A percentile compares a stretch with the other conserved stretches of the same genome.
Evolutionary conservation across 2,329 filamentous ascomycete genomes (phyloP).

Genomic region (Alternaria longipes): DNA sequence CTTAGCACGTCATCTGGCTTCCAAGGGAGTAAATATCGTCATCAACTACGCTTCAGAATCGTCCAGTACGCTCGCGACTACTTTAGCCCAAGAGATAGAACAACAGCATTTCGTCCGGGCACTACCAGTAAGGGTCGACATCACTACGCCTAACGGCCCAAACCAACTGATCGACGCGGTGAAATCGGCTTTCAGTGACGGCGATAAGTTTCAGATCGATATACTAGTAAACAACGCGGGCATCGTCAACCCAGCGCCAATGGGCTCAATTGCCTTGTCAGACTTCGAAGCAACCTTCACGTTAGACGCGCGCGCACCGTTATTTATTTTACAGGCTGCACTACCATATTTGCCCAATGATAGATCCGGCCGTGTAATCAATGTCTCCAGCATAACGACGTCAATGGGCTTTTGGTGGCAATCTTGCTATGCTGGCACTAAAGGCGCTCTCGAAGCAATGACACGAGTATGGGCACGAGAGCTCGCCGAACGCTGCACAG

Average conservation of each 20-base stretch:
- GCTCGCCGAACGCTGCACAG: conserved; percentile 65
- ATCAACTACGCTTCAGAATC: conserved; percentile 73
- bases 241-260: neutral
- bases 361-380: conserved; percentile 69
- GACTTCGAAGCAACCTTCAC: conserved; percentile 68
- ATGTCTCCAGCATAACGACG: conserved; percentile 64
- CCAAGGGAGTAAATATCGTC: conserved; percentile 72
- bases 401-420: conserved; percentile 64
- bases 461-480: conserved; percentile 70
- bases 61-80: conserved; percentile 57
- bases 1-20: conserved; percentile 72
- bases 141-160: neutral
- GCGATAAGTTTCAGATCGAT: neutral
- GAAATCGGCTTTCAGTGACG: neutral
- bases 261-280: neutral
- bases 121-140: neutral
- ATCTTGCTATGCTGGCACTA: conserved; percentile 68
- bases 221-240: conserved; percentile 1
- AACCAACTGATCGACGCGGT: neutral
- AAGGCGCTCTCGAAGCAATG: conserved; percentile 71
- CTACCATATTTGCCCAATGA: conserved; percentile 72
- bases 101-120: neutral
- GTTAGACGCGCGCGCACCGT: conserved; percentile 54
- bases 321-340: conserved; percentile 77
- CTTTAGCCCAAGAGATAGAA: neutral